Conservation (phyloP, 1,284 basidiomycete species). For the Thecaphora thlaspeos region DNA sequence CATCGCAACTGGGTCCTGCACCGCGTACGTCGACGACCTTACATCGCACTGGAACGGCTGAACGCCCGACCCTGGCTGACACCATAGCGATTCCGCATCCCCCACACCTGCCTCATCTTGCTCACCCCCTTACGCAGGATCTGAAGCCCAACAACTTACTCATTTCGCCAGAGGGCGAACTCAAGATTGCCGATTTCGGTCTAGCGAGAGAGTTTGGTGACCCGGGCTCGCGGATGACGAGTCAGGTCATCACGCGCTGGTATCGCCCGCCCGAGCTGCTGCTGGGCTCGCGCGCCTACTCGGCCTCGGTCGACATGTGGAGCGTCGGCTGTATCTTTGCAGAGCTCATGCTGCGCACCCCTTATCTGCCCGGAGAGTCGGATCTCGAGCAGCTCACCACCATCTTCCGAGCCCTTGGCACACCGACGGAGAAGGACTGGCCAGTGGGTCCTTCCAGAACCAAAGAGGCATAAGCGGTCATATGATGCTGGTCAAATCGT, state of each 20-base stretch:
- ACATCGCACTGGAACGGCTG: not conserved
- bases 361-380: conserved; percentile 86
- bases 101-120: not conserved
- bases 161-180: conserved; percentile 81
- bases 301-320: conserved; percentile 87
- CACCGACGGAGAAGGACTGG: conserved; percentile 95
- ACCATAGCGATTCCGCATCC: not conserved
- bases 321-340: conserved; percentile 94
- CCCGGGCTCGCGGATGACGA: conserved; percentile 92
- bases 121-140: conserved; percentile 62
- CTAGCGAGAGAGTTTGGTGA: conserved; percentile 92
- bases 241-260: conserved; percentile 96
- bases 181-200: conserved; percentile 99
- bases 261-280: conserved; percentile 93
- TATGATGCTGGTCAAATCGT: too few relatives aligned
- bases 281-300: conserved; percentile 83
- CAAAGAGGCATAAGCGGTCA: too few relatives aligned
- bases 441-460: conserved; percentile 65
- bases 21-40: conserved; percentile 65
- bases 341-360: conserved; percentile 89
- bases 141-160: conserved; percentile 98
- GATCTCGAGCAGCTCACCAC: conserved; percentile 96
- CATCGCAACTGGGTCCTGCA: conserved; percentile 92
- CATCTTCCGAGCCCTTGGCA: conserved; percentile 89
- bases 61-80: not conserved